phyloP scores from a whole-genome alignment of 441 rosid genomes.

The Cnidoscolus chayamansa region DNA sequence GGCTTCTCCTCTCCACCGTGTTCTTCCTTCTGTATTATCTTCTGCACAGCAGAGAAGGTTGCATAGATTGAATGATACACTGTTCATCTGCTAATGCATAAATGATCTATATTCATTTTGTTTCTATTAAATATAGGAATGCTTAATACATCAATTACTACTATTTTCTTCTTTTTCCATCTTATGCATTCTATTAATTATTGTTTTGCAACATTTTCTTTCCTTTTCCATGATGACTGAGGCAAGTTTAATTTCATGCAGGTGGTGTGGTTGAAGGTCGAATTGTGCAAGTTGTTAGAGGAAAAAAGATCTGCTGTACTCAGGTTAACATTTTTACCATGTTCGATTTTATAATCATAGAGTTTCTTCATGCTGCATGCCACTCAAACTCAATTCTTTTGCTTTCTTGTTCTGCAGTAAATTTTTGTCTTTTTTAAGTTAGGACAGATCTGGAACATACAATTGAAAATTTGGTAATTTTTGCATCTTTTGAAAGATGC shows the following conservation, averaged over 20 bases:
- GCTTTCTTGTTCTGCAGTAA: neutral
- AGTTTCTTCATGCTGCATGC: conserved; percentile 10
- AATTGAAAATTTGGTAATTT: neutral
- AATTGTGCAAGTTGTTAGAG: conserved; percentile 89
- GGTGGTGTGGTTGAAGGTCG: conserved; percentile 93
- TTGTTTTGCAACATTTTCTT: neutral
- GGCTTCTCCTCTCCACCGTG: neutral
- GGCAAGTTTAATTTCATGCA: conserved; percentile 32
- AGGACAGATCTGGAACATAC: neutral
- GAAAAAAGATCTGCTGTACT: conserved; percentile 91
- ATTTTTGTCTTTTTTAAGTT: neutral
- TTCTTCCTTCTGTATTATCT: neutral
- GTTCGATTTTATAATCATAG: neutral
- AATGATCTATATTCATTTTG: neutral
- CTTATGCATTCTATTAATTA: too few species aligned
- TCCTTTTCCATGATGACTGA: conserved; percentile 1
- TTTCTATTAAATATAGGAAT: neutral
- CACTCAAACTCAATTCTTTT: neutral
- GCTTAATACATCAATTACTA: neutral
- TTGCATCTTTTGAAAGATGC: neutral
- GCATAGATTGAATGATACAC: conserved; percentile 4
- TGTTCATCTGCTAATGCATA: neutral
- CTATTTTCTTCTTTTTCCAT: neutral
- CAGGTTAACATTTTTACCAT: conserved; percentile 39
- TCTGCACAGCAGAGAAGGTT: neutral